A percentile compares a stretch with the other conserved stretches of the same genome.
Evolutionary conservation across 495 filamentous ascomycete species (phyloP).

Genomic region (Penicillium maclennaniae): DNA sequence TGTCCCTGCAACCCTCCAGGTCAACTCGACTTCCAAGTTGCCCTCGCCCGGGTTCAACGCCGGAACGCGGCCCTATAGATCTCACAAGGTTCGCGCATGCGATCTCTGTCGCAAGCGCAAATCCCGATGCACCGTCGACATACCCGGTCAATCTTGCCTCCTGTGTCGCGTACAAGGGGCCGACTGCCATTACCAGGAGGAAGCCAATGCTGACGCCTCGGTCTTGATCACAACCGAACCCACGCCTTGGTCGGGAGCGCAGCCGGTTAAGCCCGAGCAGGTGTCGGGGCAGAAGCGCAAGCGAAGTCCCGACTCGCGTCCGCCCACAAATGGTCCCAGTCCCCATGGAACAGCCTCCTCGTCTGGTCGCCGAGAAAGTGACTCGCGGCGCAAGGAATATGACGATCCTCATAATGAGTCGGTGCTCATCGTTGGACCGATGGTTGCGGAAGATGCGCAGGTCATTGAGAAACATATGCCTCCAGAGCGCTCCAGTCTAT

Average conservation of each 20-base stretch:
- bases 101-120: constrained; percentile 52
- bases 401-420: constrained; percentile 47
- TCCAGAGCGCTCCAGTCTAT: constrained; percentile 34
- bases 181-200: constrained; percentile 48
- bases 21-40: constrained; percentile 34
- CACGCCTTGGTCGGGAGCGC: constrained; percentile 28
- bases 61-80: constrained; percentile 47
- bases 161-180: constrained; percentile 49
- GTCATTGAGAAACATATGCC: constrained; percentile 52
- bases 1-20: constrained; percentile 34
- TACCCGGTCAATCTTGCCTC: constrained; percentile 44
- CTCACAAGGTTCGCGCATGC: constrained; percentile 50
- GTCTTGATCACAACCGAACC: constrained; percentile 25
- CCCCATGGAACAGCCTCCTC: constrained; percentile 27
- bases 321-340: constrained; percentile 25
- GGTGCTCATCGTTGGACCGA: constrained; percentile 49
- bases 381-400: constrained; percentile 31
- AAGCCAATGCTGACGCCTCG: constrained; percentile 26
- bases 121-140: constrained; percentile 49
- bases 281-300: constrained; percentile 39
- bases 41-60: constrained; percentile 43
- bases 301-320: constrained; percentile 31
- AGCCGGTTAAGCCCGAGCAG: constrained; percentile 17
- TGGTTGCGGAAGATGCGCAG: constrained; percentile 49
- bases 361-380: constrained; percentile 30